Conservation (phyloP, 495 filamentous ascomycete genomes). For the Jackrogersella multiformis region DNA sequence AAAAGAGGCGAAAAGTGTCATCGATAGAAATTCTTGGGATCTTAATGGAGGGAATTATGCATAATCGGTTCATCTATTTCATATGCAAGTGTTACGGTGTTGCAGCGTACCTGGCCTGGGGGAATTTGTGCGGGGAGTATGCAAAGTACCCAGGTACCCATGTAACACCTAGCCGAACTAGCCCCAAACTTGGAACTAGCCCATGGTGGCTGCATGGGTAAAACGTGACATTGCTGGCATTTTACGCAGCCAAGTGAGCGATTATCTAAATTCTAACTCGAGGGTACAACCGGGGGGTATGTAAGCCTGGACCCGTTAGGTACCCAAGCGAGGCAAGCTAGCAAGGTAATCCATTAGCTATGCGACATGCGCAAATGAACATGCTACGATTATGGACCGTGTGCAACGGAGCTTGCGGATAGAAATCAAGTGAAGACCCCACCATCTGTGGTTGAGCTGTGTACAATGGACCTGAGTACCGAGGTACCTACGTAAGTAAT, state of each 20-base stretch:
- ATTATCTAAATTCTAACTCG: conserved; percentile 40
- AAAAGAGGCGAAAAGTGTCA: conserved; percentile 5
- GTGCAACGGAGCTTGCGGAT: not conserved
- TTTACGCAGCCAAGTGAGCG: conserved; percentile 14
- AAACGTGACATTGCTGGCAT: conserved; percentile 32
- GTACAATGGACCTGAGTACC: not conserved
- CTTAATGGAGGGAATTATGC: conserved; percentile 29
- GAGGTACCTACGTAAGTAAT: no score
- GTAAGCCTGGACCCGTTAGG: conserved; percentile 23
- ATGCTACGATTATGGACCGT: conserved; percentile 20
- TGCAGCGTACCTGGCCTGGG: conserved; percentile 19
- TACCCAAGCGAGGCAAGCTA: not conserved
- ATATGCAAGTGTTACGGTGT: conserved; percentile 11
- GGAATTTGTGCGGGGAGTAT: conserved; percentile 32
- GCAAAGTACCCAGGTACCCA: not conserved
- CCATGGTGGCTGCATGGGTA: conserved; percentile 12
- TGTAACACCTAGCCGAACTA: no score
- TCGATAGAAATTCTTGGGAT: not conserved
- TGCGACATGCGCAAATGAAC: conserved; percentile 16
- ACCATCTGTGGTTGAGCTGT: conserved; percentile 22
- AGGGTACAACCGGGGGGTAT: conserved; percentile 18
- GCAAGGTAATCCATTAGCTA: conserved; percentile 12
- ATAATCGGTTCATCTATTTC: conserved; percentile 24
- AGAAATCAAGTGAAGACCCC: conserved; percentile 20
- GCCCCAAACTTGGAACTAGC: no score